Percentiles rank a stretch among this genome's conserved stretches.
phyloP scores from a whole-genome alignment of 2,329 filamentous ascomycete genomes.

The Phyllosticta citrichinensis region DNA sequence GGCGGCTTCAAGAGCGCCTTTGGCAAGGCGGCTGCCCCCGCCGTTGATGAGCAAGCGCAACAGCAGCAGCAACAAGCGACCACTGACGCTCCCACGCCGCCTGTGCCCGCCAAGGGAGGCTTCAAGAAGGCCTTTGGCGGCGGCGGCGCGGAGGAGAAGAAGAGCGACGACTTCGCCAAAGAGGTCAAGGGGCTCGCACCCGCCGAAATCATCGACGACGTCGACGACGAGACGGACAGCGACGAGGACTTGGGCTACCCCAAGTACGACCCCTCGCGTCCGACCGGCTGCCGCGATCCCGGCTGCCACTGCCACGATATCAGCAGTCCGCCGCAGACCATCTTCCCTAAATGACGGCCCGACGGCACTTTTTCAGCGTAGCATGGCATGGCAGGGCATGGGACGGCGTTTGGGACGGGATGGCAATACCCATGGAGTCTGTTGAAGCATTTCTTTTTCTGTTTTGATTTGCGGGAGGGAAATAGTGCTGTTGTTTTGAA shows the following conservation, averaged over 20 bases:
- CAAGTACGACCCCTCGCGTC: slow-evolving; percentile 43
- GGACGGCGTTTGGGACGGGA: neutral
- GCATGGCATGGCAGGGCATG: neutral
- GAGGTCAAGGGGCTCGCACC: slow-evolving; percentile 13
- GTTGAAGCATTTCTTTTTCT: neutral
- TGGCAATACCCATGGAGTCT: slow-evolving; percentile 3
- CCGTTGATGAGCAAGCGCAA: neutral
- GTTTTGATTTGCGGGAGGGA: too few species aligned
- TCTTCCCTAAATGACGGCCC: neutral
- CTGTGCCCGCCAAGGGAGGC: neutral
- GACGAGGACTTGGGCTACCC: slow-evolving; percentile 30
- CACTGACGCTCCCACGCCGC: slow-evolving; percentile 18
- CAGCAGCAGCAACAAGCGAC: slow-evolving; percentile 22
- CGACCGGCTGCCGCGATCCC: slow-evolving; percentile 36
- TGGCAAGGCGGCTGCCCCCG: slow-evolving; percentile 15
- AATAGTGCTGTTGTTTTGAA: too few species aligned
- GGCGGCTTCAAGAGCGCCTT: slow-evolving; percentile 70
- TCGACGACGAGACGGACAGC: slow-evolving; percentile 9
- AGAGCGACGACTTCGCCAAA: slow-evolving; percentile 17
- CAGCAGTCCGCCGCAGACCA: neutral
- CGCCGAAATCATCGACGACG: neutral
- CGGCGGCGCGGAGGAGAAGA: slow-evolving; percentile 12
- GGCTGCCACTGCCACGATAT: neutral
- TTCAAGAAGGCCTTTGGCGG: slow-evolving; percentile 9
- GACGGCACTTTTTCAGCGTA: neutral